Evolutionary conservation across 2,329 filamentous ascomycete genomes (phyloP), one percentile per base, ranked within the genome.

Genomic region (Hypoxylon sp.): DNA sequence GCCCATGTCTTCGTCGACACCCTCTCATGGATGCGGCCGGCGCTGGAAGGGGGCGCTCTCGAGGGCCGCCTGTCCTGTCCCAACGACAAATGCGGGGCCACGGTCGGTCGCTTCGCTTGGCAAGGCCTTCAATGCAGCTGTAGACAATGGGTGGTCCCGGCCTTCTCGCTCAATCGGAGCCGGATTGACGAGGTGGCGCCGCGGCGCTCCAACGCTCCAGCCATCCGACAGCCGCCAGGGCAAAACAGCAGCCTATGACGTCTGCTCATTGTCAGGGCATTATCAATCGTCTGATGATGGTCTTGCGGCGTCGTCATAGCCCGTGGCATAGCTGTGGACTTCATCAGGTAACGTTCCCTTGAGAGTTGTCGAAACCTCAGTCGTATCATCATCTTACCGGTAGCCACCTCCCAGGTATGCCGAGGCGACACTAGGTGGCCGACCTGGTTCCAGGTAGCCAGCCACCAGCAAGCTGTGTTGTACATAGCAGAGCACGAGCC

Each of bases 71-170:
- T 99, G 26, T 84, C 87, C 56, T 99, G 95, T 70, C 94, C 95
- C 8, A 90, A 88, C 66, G 57, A 73, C 7, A 89, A 88, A 69
- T 99, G 95, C 74, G 86, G 84, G 42, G 87, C 90, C 35, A 92
- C 91, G 48, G 86, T 98, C 43, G 95, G 95, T 33, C 90, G 95
- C 68, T 99, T 97, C 72, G 90, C 94, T 48, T 99, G 95, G 95
- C 92, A 96, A 73, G 95, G 95, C 11, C 89, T 97, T 82, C 88
- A 87, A 73, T 99, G 95, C 77, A 95, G 87, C 71, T 99, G 95
- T 74, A 87, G 89, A 31, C 86, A 88, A 61, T 98, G 95, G 94
- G 83, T 97, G 18, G 90, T 92, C 47, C 94, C 95, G 7, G 93
- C 90, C 0, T 95, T 99, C 72, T 94, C 90, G 60, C 79, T 98